Conservation (phyloP, 176 grass and related monocot species). For the Avena sativa region DNA sequence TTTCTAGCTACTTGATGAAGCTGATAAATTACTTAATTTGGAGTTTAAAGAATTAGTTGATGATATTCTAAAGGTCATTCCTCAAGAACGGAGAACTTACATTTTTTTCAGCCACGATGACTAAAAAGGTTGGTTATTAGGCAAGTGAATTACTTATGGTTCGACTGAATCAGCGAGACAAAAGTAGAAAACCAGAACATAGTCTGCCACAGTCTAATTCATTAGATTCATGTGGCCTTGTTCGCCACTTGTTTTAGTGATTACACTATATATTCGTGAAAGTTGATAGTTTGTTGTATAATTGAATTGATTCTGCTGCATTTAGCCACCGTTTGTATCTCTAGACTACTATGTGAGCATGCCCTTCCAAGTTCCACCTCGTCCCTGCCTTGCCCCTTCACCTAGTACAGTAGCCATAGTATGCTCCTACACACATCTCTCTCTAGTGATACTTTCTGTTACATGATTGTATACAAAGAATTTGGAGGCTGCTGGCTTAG, state of each 20-base stretch:
- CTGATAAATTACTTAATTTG: no score
- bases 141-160: neutral
- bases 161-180: neutral
- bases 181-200: constrained; percentile 9
- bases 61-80: no score
- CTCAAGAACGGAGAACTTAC: no score
- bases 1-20: no score
- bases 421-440: no score
- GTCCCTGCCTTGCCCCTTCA: no score
- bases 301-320: neutral
- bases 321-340: constrained; percentile 12
- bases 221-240: neutral
- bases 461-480: no score
- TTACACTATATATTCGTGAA: neutral
- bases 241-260: neutral
- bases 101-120: constrained; percentile 96
- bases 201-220: neutral
- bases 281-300: neutral
- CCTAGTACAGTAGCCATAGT: no score
- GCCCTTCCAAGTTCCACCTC: neutral
- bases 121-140: constrained; percentile 73
- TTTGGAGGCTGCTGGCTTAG: no score
- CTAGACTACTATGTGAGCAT: no score
- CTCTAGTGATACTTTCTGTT: no score
- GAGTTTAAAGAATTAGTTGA: no score